Evolutionary conservation across 2,329 filamentous ascomycete species (phyloP).

Genomic region (Ceratocystis lukuohia): DNA sequence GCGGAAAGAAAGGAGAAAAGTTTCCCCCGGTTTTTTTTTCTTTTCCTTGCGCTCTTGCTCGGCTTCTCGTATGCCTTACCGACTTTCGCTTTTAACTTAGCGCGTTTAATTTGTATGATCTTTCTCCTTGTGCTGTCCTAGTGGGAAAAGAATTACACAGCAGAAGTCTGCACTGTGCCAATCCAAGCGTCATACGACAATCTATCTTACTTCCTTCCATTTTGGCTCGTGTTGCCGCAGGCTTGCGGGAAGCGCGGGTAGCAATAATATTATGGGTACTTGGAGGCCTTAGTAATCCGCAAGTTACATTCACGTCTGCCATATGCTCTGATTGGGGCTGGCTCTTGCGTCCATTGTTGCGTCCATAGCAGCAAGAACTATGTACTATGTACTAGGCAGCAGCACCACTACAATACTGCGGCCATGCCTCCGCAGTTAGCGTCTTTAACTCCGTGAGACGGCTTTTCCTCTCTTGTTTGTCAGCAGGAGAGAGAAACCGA

Average conservation of each 20-base stretch:
- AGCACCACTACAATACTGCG: no score
- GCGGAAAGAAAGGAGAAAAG: no score
- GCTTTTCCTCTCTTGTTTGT: background rate
- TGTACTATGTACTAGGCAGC: no score
- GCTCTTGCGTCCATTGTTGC: no score
- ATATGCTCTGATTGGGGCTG: no score
- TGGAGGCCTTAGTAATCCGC: background rate
- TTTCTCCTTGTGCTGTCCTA: background rate
- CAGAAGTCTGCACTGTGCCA: background rate
- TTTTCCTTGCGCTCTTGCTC: no score
- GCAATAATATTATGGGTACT: background rate
- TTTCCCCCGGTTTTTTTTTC: no score
- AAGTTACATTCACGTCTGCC: background rate
- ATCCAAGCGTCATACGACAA: background rate
- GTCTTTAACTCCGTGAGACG: background rate
- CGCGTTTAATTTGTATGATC: background rate
- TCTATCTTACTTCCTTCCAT: background rate
- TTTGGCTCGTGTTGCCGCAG: background rate
- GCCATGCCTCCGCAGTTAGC: no score
- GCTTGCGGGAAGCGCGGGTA: conserved; percentile 1
- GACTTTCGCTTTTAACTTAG: background rate
- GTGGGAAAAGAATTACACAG: background rate
- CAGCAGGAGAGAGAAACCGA: background rate
- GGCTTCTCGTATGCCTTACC: no score
- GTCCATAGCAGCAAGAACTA: no score